Evolutionary conservation across 306 rosid species (phyloP), one percentile per base, ranked within the genome.

Genomic region (Vigna nakashimae): DNA sequence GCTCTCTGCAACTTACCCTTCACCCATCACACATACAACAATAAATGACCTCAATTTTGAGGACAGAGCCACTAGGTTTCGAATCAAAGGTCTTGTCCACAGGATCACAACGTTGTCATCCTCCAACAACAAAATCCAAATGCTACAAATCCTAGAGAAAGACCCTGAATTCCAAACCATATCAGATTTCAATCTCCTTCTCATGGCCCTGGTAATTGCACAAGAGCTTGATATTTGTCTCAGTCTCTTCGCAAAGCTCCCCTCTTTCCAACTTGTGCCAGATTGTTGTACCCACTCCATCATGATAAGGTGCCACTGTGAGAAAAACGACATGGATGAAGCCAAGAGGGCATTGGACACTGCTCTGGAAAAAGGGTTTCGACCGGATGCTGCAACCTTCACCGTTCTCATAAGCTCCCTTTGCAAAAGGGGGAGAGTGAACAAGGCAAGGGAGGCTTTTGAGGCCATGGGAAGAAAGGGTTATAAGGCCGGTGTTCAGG

Each of bases 381-480:
- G 26, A 18, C 91, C 88, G 72, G 74, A 87, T 76, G 83, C 53
- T 60, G 81, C 79, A 71, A 89, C 92, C 2, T 7, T 88, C 22
- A 89, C 87, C 42, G 48, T 84, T 42, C 82, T 92, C n/a, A 63
- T 92, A n/a, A 78, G 89, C 42, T 84, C 89, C 1, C 66, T 90
- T 11, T 86, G 93, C 82, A 92, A 83, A 79, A 92, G 84, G 55
- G 97, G 97, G 17, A 89, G 75, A 57, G 48, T 79, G 72, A 80
- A 90, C 78, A 90, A 83, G 73, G 97, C 97, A 74, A 42, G 76
- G 38, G 91, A 88, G 81, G 87, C 90, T 81, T 77, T 90, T 57
- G 89, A 86, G 63, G 51, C 83, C 34, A 79, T 87, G 88, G 69
- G 73, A 13, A 55, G 52, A 78, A 43, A 72, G 67, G 93, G 96